Evolutionary conservation across 2,329 filamentous ascomycete genomes (phyloP), one percentile per base, ranked within the genome.

Genomic region (Cladosporium phlei): DNA sequence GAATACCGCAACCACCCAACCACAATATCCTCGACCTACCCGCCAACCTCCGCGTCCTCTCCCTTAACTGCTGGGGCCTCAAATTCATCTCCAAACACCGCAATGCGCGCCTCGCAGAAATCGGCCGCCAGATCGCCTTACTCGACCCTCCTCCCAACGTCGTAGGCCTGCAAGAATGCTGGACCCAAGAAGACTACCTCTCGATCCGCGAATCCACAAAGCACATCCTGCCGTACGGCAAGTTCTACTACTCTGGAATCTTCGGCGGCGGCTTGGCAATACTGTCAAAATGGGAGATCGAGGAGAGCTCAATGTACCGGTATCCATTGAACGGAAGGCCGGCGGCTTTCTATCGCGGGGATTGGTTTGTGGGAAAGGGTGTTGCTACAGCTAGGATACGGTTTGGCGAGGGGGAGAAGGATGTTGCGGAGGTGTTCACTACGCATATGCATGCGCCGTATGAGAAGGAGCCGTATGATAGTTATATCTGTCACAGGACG

Each of bases 351-450:
- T 96, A 85, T 70, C 77, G 91, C 50, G 93, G 93, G 9, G 91
- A 97, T 66, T 97, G 91, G 88, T 97, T 83, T 62, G 90, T 96
- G 8, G 93, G 93, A 0, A 97, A 97, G 65, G 93, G 93, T 12
- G 82, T 97, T 32, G 93, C 91, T 5, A 85, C 80, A 61, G 91
- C 91, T 2, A 78, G 79, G 52, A 85, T 97, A 56, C 75, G 86
- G 3, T 83, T 85, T 55, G 87, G 87, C 0, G 70, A 77, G 0
- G 76, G 70, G 0, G 1, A 64, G 34, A 77, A 78, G 49, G 85
- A 93, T 55, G 70, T 90, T 9, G 74, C 88, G 14, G 88, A 96
- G 61, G 88, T 97, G 2, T 96, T 97, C 64, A 91, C 88, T 65
- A 97, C 93, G 14, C 91, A 64, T 53, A 69, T 87, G 2, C 93